Base-by-base conservation (phyloP, 78 protist species). In the Dictyostelium firmibasis region DNA sequence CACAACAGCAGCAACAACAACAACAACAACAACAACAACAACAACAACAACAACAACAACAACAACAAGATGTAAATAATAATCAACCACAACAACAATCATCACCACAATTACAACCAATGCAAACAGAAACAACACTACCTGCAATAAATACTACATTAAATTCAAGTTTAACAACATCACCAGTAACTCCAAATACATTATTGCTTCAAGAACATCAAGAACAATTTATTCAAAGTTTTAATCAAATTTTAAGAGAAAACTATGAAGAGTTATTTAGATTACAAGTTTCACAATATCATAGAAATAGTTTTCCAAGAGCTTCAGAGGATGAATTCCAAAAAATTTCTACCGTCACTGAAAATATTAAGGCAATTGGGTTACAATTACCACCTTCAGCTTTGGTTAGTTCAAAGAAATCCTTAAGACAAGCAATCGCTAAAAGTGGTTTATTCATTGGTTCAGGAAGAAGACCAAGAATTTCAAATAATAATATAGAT, bases 401-500 rank as follows among this genome's bases (percentile, higher is more conserved):
- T n/a, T 88, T 77, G 6, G 70, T 88, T 9, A n/a, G 70, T 33
- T 88, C 93, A 33, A 64, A 82, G 27, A 84, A 88, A 43, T n/a
- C 93, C 0, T 77, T 88, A 38, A 33, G 86, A 44, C 41, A 57
- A 20, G 82, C 83, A 16, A 77, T 88, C 2, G 43, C 47, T 6
- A 88, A 79, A 47, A 62, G 81, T 78, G 86, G 93, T 38, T n/a
- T 88, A 16, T 36, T 50, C 35, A 38, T 78, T 35, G 93, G 93
- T 29, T 29, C 93, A 8, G 86, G 86, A 77, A 53, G 93, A 78
- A 81, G 81, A 67, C 93, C 79, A 38, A 82, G 86, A 82, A 57
- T 57, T 57, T 67, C 43, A 27, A 72, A 72, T 33, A 33, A 70
- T 31, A 29, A 67, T 27, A 67, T 67, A 3, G 25, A 72, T 4